Evolutionary conservation across 148 eudicot genomes (phyloP).

Genomic region (Camellia granthamiana): DNA sequence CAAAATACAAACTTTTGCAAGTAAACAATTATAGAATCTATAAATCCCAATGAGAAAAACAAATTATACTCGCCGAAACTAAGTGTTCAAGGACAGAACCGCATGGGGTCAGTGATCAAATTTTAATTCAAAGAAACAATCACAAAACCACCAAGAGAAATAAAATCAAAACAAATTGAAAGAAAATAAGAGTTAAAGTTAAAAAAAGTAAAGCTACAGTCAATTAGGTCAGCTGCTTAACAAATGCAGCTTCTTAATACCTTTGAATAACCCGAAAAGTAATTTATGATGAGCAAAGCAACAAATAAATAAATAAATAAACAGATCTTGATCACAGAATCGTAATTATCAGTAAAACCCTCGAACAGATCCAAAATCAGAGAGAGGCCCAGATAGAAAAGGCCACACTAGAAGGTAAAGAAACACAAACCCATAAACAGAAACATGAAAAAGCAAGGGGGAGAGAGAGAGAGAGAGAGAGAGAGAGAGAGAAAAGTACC

Average conservation of each 20-base stretch:
- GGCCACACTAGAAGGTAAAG: not conserved
- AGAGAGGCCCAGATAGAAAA: constrained; percentile 13
- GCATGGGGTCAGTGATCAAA: not conserved
- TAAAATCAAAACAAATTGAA: not conserved
- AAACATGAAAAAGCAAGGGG: not conserved
- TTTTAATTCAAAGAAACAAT: not conserved
- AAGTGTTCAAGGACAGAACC: not conserved
- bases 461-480: not conserved
- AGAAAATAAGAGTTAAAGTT: not conserved
- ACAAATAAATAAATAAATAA: constrained; percentile 5
- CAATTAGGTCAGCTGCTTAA: constrained; percentile 14
- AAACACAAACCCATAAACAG: constrained; percentile 12
- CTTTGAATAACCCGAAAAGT: not conserved
- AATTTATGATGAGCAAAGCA: not conserved
- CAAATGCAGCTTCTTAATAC: not conserved
- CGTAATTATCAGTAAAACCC: not conserved
- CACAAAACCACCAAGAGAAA: not conserved
- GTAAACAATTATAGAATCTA: not conserved
- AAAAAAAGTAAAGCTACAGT: constrained; percentile 6
- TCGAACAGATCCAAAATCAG: constrained; percentile 14
- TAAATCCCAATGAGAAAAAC: constrained; percentile 2
- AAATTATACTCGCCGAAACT: not conserved
- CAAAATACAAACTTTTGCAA: not conserved
- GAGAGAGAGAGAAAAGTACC: constrained; percentile 7
- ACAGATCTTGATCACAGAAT: constrained; percentile 8